Evolutionary conservation across 768 basidiomycete species (phyloP).

Genomic region (Phallus indusiatus): DNA sequence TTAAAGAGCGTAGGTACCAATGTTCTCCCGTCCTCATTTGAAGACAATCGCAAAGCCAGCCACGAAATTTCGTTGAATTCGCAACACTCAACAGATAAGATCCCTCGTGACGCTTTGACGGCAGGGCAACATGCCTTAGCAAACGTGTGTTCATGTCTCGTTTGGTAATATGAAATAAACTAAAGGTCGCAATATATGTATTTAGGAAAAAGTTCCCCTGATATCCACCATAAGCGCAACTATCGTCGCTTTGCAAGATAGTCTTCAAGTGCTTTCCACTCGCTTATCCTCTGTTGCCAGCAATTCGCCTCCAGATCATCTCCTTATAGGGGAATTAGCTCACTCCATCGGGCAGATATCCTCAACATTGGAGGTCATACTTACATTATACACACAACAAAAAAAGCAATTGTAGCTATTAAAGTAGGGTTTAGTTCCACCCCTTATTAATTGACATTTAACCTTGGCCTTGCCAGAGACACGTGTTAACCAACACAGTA

Average conservation of each 20-base stretch:
- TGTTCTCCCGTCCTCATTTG: neutral
- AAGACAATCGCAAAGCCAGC: neutral
- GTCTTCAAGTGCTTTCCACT: slow-evolving; percentile 42
- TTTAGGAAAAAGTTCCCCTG: neutral
- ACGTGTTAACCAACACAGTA: neutral
- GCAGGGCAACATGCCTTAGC: neutral
- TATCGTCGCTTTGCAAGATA: slow-evolving; percentile 39
- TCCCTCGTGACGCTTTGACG: neutral
- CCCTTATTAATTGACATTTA: neutral
- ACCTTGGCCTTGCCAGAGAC: neutral
- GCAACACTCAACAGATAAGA: neutral
- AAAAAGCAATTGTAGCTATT: neutral
- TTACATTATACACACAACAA: slow-evolving; percentile 30
- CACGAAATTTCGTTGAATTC: neutral
- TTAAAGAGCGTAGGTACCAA: neutral
- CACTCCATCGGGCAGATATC: slow-evolving; percentile 61
- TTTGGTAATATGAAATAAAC: neutral
- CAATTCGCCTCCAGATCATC: slow-evolving; percentile 32
- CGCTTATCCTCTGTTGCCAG: slow-evolving; percentile 38
- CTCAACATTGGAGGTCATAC: slow-evolving; percentile 51
- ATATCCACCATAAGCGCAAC: slow-evolving; percentile 27
- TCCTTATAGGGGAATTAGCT: slow-evolving; percentile 47
- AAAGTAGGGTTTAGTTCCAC: neutral
- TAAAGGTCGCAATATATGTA: neutral
- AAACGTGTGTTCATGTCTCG: neutral